These are phyloP conservation scores for Pseudomonodictys pantanalensis DNA, from an alignment of 495 filamentous ascomycete species.

Conservation along the genomic window DNA sequence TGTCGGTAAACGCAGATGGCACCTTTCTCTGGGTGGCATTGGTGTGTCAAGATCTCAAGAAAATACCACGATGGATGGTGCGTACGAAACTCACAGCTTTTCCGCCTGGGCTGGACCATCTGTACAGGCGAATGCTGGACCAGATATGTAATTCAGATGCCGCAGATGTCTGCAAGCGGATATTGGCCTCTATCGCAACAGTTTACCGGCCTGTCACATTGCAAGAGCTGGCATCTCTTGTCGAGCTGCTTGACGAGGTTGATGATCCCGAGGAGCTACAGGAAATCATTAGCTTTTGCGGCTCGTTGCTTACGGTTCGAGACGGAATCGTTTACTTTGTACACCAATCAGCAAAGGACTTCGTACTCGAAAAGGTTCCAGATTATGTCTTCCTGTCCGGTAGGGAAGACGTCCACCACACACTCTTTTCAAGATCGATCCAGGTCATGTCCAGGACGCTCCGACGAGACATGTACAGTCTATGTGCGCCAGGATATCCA, in stretches of 20 bases:
- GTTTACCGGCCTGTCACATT: slow-evolving; percentile 1
- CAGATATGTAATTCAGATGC: slow-evolving; percentile 34
- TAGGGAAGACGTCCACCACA: slow-evolving; percentile 13
- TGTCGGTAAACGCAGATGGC: not conserved
- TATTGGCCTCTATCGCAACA: not conserved
- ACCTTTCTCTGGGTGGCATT: slow-evolving; percentile 7
- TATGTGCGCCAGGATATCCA: slow-evolving; percentile 6
- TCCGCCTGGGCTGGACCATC: slow-evolving; percentile 35
- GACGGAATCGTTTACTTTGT: slow-evolving; percentile 9
- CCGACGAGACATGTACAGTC: slow-evolving; percentile 34
- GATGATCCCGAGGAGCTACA: not conserved
- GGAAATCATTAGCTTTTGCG: slow-evolving; percentile 11
- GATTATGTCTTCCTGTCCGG: slow-evolving; percentile 20
- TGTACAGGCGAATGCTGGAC: slow-evolving; percentile 40
- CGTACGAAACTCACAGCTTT: slow-evolving; percentile 14
- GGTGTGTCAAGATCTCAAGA: slow-evolving; percentile 3
- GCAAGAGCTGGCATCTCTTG: not conserved
- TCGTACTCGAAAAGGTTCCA: not conserved
- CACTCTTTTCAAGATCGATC: slow-evolving; percentile 34
- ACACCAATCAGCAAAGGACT: slow-evolving; percentile 11
- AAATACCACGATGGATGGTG: not conserved
- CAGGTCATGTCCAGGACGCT: slow-evolving; percentile 35
- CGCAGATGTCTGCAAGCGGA: slow-evolving; percentile 22
- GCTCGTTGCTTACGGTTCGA: slow-evolving; percentile 11
- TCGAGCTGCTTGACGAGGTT: not conserved